Conservation (phyloP, 305 asterid genomes). For the Fraxinus ornus region DNA sequence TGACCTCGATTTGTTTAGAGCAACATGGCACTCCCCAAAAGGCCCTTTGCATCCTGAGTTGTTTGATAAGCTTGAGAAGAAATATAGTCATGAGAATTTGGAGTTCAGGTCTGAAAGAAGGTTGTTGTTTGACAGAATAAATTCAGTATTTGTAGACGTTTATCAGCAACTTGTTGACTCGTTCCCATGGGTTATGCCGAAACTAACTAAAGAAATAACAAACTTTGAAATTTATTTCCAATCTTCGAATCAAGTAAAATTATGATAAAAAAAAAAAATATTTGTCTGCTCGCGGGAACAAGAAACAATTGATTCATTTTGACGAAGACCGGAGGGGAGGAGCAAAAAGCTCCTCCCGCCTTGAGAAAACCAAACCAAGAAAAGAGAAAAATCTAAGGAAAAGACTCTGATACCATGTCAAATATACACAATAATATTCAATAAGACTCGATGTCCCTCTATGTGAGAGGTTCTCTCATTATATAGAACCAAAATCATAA, state of each 20-base stretch:
- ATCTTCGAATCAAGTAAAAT: background rate
- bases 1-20: slow-evolving; percentile 33
- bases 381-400: too few relatives aligned
- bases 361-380: too few relatives aligned
- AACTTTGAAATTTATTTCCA: slow-evolving; percentile 20
- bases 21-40: slow-evolving; percentile 51
- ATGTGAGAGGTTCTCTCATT: too few relatives aligned
- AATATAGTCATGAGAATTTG: slow-evolving; percentile 32
- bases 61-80: slow-evolving; percentile 61
- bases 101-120: slow-evolving; percentile 44
- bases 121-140: slow-evolving; percentile 56
- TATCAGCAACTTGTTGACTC: slow-evolving; percentile 38
- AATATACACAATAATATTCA: too few relatives aligned
- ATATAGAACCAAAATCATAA: too few relatives aligned
- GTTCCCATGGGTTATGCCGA: slow-evolving; percentile 52
- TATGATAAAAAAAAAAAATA: too few relatives aligned
- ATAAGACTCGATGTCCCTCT: too few relatives aligned
- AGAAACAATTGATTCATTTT: too few relatives aligned
- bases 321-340: too few relatives aligned
- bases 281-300: too few relatives aligned
- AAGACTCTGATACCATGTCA: too few relatives aligned
- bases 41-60: slow-evolving; percentile 47
- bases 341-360: too few relatives aligned
- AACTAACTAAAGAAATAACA: slow-evolving; percentile 15
- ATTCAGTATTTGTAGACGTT: slow-evolving; percentile 41